Base-by-base conservation (phyloP, 129 eudicot genomes). In the Flaveria ramosissima region DNA sequence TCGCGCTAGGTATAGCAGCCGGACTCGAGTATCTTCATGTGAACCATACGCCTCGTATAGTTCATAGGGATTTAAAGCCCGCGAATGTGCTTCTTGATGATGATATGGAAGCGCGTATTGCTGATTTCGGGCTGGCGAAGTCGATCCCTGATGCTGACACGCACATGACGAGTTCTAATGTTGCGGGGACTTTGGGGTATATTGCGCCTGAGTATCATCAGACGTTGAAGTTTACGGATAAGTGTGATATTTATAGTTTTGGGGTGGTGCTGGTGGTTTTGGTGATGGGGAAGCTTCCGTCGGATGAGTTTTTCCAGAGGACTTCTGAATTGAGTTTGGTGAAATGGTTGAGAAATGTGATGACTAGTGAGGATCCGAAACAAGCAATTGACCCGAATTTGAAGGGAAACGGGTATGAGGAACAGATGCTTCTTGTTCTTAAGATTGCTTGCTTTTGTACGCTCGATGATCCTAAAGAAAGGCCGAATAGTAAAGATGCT, bases 41-140 rank as follows among this genome's bases (percentile, higher is more conserved):
- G 67, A 82, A 47, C 45, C 92, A 87, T 30, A 74, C 77, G 12
- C 96, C 93, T 0, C 85, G 89, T 8, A 91, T 91, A 41, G 89
- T 94, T 74, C 99, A 94, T 81, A 66, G 99, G 20, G 97, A 94
- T 82, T 81, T 91, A 46, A 94, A 94, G 79, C 99, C 99, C 0
- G 96, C 90, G 6, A 94, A 94, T 39, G 83, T 94, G 14, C 86
- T 94, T 9, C 89, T 94, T 19, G 99, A 91, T 26, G 97, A 94
- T 64, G 90, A 91, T 23, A 94, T 91, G 97, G 99, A 94, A 76
- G 92, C 97, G 1, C 82, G 99, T 15, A 94, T 94, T 19, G 85
- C 99, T 3, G 99, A 94, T 63, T 94, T 94, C 42, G 99, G 99
- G 84, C 88, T 91, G 0, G 97, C 97, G 13, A 94, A 94, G 80